Evolutionary conservation across 78 protist genomes (phyloP).

Genomic region (Dictyostelium discoideum): DNA sequence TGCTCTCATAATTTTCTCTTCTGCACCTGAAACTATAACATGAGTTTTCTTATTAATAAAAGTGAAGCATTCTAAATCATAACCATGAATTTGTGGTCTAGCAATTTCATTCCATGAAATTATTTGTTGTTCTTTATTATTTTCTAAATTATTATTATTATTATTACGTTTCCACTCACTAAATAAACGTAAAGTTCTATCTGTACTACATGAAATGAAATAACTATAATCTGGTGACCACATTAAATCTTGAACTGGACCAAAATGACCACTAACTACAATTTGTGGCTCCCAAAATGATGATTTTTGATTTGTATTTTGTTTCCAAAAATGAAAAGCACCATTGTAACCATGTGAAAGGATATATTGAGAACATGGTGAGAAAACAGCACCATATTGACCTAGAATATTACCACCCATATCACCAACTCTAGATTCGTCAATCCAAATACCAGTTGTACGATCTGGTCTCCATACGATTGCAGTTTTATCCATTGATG

Average conservation of each 20-base stretch:
- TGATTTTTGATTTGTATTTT: not conserved
- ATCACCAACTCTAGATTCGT: constrained; percentile 77
- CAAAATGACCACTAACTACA: constrained; percentile 76
- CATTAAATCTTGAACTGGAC: constrained; percentile 75
- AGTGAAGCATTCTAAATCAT: constrained; percentile 75
- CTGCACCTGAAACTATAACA: constrained; percentile 75
- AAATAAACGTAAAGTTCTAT: constrained; percentile 65
- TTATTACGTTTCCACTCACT: constrained; percentile 30
- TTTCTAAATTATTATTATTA: not conserved
- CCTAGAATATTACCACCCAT: constrained; percentile 86
- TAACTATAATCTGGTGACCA: constrained; percentile 57
- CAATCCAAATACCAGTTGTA: constrained; percentile 79
- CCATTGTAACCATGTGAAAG: constrained; percentile 84
- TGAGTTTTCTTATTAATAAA: constrained; percentile 62
- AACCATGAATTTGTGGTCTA: constrained; percentile 84
- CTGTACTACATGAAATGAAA: constrained; percentile 32
- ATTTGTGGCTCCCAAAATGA: constrained; percentile 65
- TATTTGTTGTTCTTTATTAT: not conserved
- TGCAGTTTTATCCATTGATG: constrained; percentile 84
- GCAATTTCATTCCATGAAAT: constrained; percentile 74
- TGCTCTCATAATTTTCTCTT: constrained; percentile 80
- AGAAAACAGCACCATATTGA: constrained; percentile 55
- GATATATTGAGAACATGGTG: constrained; percentile 41
- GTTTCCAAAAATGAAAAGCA: constrained; percentile 78
- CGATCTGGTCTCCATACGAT: constrained; percentile 79